A percentile compares a stretch with the other conserved stretches of the same genome.
phyloP scores from a whole-genome alignment of 306 rosid species.

The Cucumis sativus region DNA sequence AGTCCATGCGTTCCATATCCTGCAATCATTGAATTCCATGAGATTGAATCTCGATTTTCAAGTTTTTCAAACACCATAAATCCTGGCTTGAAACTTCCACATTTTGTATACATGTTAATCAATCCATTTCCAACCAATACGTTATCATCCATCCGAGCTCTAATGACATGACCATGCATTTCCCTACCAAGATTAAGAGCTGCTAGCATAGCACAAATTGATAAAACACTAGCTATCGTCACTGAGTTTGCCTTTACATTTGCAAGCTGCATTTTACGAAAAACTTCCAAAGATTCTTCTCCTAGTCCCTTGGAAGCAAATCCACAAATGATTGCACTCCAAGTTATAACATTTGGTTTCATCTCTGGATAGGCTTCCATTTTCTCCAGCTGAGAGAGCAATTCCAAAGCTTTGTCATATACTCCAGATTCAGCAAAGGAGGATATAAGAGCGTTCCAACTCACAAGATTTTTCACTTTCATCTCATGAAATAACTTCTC shows the following conservation, averaged over 20 bases:
- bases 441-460: slow-evolving; percentile 81
- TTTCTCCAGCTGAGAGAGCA: slow-evolving; percentile 38
- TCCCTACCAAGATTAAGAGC: slow-evolving; percentile 58
- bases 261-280: slow-evolving; percentile 65
- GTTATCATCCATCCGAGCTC: slow-evolving; percentile 40
- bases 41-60: slow-evolving; percentile 41
- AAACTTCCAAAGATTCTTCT: slow-evolving; percentile 51
- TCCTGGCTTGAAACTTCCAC: slow-evolving; percentile 57
- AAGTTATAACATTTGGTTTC: slow-evolving; percentile 70
- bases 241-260: slow-evolving; percentile 43
- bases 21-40: slow-evolving; percentile 76
- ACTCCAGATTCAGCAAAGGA: slow-evolving; percentile 61
- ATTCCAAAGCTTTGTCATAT: slow-evolving; percentile 51
- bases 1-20: slow-evolving; percentile 81
- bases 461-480: slow-evolving; percentile 42
- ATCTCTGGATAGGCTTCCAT: slow-evolving; percentile 13
- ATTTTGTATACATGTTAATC: slow-evolving; percentile 69
- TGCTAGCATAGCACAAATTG: slow-evolving; percentile 61
- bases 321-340: slow-evolving; percentile 65
- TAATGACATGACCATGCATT: slow-evolving; percentile 49
- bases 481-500: slow-evolving; percentile 39
- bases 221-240: slow-evolving; percentile 51
- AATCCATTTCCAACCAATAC: slow-evolving; percentile 69
- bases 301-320: slow-evolving; percentile 41
- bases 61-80: slow-evolving; percentile 39